Base-by-base conservation (phyloP, 306 rosid species). In the Casuarina cunninghamiana region DNA sequence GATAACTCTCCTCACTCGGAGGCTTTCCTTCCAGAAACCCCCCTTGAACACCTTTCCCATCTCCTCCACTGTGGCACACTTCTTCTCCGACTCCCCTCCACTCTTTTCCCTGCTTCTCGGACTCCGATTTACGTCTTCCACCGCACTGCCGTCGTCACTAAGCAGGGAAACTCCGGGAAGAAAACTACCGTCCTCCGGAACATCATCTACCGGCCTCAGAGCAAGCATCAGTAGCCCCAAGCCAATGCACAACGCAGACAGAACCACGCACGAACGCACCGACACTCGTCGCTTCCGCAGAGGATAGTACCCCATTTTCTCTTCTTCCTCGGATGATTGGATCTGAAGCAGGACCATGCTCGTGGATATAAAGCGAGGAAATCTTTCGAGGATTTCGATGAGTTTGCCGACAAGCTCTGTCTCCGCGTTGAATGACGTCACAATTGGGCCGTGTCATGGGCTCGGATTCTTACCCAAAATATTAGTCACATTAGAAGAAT, bases 21-120 rank as follows among this genome's bases (percentile, higher is more conserved):
- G 81, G 38, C 91, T 86, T 57, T 91, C 89, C 53, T 74, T 75
- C 84, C 82, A 83, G 65, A 60, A 74, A 54, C 84, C 84, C 19
- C 77, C 75, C 17, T 71, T 63, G 49, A 89, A 88, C 65, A 83
- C 86, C 53, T 86, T 71, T 43, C 97, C 98, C 98, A 95, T 95
- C 82, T 88, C 89, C 70, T 92, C 97, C 84, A 95, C 97, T 83
- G 93, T 87, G 3, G 90, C 93, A 57, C 98, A 95, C 82, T 57
- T 10, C 5, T 17, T 67, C 51, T 0, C 35, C 51, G 51, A 67
- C 50, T 67, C 26, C n/a, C 71, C 80, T 26, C 75, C 71, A 13
- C 42, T 39, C 75, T 48, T 62, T 17, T 77, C 65, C 61, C 13
- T 50, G 10, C 16, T 74, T 73, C 5, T 37, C 37, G 2, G 50